Conservation (phyloP, 352 stramenopile species). For the Aphanomyces invadans region DNA sequence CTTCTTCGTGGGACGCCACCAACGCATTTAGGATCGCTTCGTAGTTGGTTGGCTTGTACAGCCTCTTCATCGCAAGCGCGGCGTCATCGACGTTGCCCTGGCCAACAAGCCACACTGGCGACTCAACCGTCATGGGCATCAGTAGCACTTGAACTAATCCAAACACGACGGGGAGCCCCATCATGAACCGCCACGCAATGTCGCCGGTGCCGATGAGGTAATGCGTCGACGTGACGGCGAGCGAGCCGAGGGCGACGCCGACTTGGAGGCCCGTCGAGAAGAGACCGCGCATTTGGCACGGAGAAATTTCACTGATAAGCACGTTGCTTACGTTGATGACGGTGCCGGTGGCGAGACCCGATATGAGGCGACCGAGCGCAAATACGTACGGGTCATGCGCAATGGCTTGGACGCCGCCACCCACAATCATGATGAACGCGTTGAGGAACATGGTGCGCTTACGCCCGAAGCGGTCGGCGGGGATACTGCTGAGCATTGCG, state of each 20-base stretch:
- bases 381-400: conserved; percentile 36
- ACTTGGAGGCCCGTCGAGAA: conserved; percentile 36
- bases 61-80: background rate
- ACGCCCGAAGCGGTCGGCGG: conserved; percentile 36
- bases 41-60: conserved; percentile 9
- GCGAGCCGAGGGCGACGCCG: conserved; percentile 35
- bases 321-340: conserved; percentile 36
- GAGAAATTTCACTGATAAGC: conserved; percentile 46
- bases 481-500: conserved; percentile 3
- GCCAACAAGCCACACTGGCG: conserved; percentile 13
- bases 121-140: conserved; percentile 13
- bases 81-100: background rate
- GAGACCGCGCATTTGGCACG: conserved; percentile 34
- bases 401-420: conserved; percentile 31
- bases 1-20: conserved; percentile 7
- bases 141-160: conserved; percentile 35
- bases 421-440: conserved; percentile 41
- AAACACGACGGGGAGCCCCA: conserved; percentile 45
- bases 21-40: conserved; percentile 2
- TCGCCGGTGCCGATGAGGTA: conserved; percentile 28
- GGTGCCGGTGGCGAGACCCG: conserved; percentile 45
- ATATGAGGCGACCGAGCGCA: conserved; percentile 34
- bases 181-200: conserved; percentile 33
- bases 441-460: conserved; percentile 34
- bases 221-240: conserved; percentile 37